Percentiles rank a stretch among this genome's conserved stretches.
Conservation (phyloP, 257 asterid genomes). For the Rehmannia glutinosa region DNA sequence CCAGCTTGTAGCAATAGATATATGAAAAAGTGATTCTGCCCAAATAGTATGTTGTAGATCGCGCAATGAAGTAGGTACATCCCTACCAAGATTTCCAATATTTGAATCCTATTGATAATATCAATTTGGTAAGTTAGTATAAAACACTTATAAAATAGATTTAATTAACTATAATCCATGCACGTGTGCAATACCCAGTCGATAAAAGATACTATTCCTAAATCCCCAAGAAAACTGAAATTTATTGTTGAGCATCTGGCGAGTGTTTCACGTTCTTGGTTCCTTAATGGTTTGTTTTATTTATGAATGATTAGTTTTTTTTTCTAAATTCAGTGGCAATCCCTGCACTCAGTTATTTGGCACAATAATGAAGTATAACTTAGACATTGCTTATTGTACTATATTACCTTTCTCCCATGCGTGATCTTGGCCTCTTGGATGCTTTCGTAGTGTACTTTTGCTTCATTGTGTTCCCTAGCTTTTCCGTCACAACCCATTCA, state of each 20-base stretch:
- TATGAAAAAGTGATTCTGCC: constrained; percentile 60
- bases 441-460: constrained; percentile 39
- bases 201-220: neutral
- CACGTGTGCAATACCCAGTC: neutral
- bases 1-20: constrained; percentile 75
- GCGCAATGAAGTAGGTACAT: constrained; percentile 82
- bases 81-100: constrained; percentile 72
- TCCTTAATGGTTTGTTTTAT: neutral
- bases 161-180: neutral
- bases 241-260: neutral
- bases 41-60: constrained; percentile 59
- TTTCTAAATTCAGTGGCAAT: neutral
- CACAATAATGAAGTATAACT: no score
- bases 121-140: constrained; percentile 11
- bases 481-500: constrained; percentile 93
- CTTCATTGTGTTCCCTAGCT: constrained; percentile 68
- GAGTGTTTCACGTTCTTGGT: constrained; percentile 7
- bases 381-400: neutral
- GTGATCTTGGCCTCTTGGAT: constrained; percentile 48
- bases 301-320: no score
- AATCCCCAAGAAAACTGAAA: neutral
- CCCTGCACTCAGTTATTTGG: no score
- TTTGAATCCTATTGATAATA: constrained; percentile 50
- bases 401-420: constrained; percentile 58
- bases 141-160: constrained; percentile 11